Evolutionary conservation across 2,329 filamentous ascomycete species (phyloP), one percentile per base, ranked within the genome.

Genomic region (Dactylellina sp.): DNA sequence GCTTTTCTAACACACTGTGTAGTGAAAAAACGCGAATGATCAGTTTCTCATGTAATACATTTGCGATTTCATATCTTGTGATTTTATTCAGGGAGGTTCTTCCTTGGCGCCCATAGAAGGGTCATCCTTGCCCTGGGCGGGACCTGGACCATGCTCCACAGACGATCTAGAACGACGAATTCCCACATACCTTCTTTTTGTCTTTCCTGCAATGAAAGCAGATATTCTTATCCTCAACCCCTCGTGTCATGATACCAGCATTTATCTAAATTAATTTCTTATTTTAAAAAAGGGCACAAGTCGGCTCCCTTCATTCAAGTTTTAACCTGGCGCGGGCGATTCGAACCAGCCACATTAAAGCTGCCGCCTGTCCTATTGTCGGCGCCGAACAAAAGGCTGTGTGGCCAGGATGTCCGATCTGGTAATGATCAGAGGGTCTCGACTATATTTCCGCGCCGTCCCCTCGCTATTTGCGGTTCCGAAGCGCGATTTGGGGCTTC

Each of bases 201-300:
- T 74, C 70, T 55, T 74, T 74, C 56, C 70, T 60, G 55, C 70
- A 74, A 18, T 74, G 70, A 37, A 74, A 74, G 70, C 70, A 74
- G 22, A 74, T 74, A 37, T 74, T 74, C 53, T 74, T 74, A 47
- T 74, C 70, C 55, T 74, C 70, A 32, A 74, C 70, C 24, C 70
- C 70, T 66, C 70, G 56, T 32, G 70, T 74, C 70, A 74, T 74
- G 28, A 32, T 74, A 61, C 61, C 55, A 74, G 39, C 61, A 74
- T 65, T 57, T 56, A 55, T 46, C 9, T 32, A 32, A 32, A 32
- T 32, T 5, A 32, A 32, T 32, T 5, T 32, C 9, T 47, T 52
- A 47, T 14, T 42, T 32, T 49, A 4, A 32, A 32, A 57, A 57
- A 44, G 22, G 11, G 24, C 44, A 56, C n/a, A n/a, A n/a, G n/a